Conservation (phyloP, 2,329 filamentous ascomycete species). For the Biscogniauxia marginata region DNA sequence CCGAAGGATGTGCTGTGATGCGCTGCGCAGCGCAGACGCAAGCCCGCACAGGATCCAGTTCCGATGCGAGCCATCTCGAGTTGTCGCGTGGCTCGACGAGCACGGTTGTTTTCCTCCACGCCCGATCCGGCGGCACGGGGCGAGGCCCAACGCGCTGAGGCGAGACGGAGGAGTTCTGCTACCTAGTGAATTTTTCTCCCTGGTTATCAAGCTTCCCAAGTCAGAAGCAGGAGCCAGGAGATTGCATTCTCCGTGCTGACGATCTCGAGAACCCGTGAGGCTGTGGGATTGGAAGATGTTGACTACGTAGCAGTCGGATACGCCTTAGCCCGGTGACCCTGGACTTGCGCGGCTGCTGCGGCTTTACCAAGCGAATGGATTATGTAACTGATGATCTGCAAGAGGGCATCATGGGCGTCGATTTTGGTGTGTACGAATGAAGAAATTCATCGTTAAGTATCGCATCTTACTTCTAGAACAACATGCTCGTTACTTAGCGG, state of each 20-base stretch:
- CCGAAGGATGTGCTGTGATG: neutral
- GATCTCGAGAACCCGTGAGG: neutral
- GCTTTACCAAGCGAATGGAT: neutral
- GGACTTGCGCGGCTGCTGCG: neutral
- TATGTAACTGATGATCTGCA: neutral
- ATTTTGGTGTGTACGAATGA: neutral
- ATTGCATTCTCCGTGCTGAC: neutral
- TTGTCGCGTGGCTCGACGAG: neutral
- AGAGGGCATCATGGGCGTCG: neutral
- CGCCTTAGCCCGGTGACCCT: neutral
- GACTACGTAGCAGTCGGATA: neutral
- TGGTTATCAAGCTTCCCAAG: neutral
- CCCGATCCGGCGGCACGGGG: neutral
- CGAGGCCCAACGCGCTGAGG: neutral
- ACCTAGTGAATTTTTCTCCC: neutral
- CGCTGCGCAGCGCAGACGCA: neutral
- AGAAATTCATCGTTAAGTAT: neutral
- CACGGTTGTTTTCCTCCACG: constrained; percentile 1
- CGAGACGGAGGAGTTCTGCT: neutral
- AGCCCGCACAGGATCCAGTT: neutral
- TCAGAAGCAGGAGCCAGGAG: neutral
- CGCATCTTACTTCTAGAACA: neutral
- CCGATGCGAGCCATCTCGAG: neutral
- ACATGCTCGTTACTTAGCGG: neutral
- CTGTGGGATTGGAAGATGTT: neutral